Evolutionary conservation across 2,329 filamentous ascomycete species (phyloP).

Genomic region (Trichoderma brevicompactum): DNA sequence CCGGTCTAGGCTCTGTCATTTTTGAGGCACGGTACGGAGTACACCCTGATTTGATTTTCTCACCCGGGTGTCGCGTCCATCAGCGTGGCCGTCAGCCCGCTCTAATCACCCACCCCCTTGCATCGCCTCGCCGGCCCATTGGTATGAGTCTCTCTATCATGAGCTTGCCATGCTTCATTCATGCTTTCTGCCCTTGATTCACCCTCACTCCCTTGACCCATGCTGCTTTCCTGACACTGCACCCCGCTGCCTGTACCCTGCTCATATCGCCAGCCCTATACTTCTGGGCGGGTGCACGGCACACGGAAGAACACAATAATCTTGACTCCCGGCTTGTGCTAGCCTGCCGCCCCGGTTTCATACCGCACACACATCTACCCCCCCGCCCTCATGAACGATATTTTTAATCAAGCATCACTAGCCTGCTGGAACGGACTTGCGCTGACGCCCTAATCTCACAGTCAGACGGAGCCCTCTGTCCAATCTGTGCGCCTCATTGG

Average conservation of each 20-base stretch:
- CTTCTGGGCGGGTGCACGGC: conserved; percentile 1
- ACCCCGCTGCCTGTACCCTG: conserved; percentile 6
- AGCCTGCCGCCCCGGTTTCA: conserved; percentile 19
- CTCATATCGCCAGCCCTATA: conserved; percentile 17
- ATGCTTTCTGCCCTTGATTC: conserved; percentile 2
- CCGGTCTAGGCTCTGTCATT: conserved; percentile 3
- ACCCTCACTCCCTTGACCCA: neutral
- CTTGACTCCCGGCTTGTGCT: conserved; percentile 21
- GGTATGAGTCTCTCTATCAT: conserved; percentile 20
- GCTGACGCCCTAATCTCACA: conserved; percentile 42
- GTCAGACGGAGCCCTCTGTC: conserved; percentile 63
- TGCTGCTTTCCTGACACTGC: neutral
- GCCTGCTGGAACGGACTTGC: conserved; percentile 24
- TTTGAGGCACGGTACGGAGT: neutral
- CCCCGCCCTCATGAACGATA: conserved; percentile 2
- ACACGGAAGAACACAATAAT: conserved; percentile 10
- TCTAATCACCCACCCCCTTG: conserved; percentile 21
- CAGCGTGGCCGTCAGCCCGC: conserved; percentile 28
- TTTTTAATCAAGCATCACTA: conserved; percentile 12
- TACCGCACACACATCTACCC: conserved; percentile 11
- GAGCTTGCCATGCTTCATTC: neutral
- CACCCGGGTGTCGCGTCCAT: conserved; percentile 1
- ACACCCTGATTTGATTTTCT: conserved; percentile 18
- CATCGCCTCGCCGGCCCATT: conserved; percentile 15
- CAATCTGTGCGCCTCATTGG: conserved; percentile 80